A percentile compares a stretch with the other conserved stretches of the same genome.
Evolutionary conservation across 768 basidiomycete species (phyloP).

Genomic region (Leucocoprinus birnbaumii): DNA sequence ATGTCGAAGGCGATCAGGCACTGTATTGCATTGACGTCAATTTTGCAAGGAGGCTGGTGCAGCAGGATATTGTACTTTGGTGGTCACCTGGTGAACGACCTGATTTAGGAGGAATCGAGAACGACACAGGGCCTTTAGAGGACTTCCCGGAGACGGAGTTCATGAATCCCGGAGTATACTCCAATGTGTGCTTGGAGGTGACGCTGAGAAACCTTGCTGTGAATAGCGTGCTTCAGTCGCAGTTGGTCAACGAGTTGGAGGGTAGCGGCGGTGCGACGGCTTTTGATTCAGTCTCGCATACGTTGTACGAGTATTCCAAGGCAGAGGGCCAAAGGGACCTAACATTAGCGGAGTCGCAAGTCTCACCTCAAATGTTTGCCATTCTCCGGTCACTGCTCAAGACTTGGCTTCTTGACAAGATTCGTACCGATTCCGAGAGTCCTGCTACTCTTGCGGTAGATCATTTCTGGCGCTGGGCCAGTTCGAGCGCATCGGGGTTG

Average conservation of each 20-base stretch:
- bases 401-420: slow-evolving; percentile 86
- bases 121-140: slow-evolving; percentile 73
- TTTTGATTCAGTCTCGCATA: slow-evolving; percentile 91
- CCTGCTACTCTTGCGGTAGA: slow-evolving; percentile 74
- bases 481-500: slow-evolving; percentile 78
- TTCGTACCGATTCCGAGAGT: slow-evolving; percentile 61
- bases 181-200: slow-evolving; percentile 90
- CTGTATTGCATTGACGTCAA: slow-evolving; percentile 86
- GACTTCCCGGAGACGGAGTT: slow-evolving; percentile 87
- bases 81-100: slow-evolving; percentile 91
- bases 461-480: slow-evolving; percentile 98
- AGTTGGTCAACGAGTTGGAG: slow-evolving; percentile 95
- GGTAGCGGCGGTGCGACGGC: slow-evolving; percentile 92
- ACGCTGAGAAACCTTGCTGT: slow-evolving; percentile 91
- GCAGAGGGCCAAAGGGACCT: slow-evolving; percentile 68
- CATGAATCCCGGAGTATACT: slow-evolving; percentile 79
- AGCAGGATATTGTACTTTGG: slow-evolving; percentile 93
- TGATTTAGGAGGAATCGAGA: slow-evolving; percentile 91
- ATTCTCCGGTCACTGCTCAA: slow-evolving; percentile 88
- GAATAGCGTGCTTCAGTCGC: slow-evolving; percentile 90
- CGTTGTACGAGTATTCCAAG: slow-evolving; percentile 83
- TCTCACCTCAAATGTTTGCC: slow-evolving; percentile 84
- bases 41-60: slow-evolving; percentile 82
- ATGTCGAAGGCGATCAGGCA: slow-evolving; percentile 88
- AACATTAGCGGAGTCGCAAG: slow-evolving; percentile 84